phyloP scores from a whole-genome alignment of 78 protist species.

The Dictyostelium brefeldianum region DNA sequence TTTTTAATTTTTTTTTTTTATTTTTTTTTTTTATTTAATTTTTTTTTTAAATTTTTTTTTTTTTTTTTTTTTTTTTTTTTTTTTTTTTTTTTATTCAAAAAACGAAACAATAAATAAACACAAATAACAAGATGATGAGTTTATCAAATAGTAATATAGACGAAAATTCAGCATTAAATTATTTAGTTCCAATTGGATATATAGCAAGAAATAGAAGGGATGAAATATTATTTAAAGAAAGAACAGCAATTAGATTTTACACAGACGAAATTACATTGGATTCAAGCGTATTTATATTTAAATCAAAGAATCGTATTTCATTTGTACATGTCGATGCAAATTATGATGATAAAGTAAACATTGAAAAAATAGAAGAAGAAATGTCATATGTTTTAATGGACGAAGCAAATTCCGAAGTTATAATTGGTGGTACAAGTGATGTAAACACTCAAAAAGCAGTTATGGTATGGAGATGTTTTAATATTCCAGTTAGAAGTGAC shows the following conservation, averaged over 20 bases:
- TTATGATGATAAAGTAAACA: background rate
- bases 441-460: background rate
- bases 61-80: too few species aligned
- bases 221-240: conserved; percentile 5
- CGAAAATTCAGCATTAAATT: conserved; percentile 5
- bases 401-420: background rate
- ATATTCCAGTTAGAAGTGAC: conserved; percentile 39
- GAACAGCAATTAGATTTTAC: conserved; percentile 22
- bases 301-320: conserved; percentile 10
- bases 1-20: too few species aligned
- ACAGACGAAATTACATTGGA: conserved; percentile 59
- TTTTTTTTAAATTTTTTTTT: too few species aligned
- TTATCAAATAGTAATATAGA: background rate
- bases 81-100: too few species aligned
- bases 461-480: conserved; percentile 48
- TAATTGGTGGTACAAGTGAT: too few species aligned
- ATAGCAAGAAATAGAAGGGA: conserved; percentile 36
- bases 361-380: background rate
- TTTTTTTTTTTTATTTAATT: too few species aligned
- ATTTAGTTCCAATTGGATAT: conserved; percentile 67
- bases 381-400: background rate
- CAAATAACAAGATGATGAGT: too few species aligned
- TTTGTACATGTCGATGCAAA: conserved; percentile 16
- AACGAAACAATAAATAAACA: too few species aligned
- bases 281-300: conserved; percentile 56